Evolutionary conservation across 129 eudicot genomes (phyloP).

Genomic region (Logfia minima): DNA sequence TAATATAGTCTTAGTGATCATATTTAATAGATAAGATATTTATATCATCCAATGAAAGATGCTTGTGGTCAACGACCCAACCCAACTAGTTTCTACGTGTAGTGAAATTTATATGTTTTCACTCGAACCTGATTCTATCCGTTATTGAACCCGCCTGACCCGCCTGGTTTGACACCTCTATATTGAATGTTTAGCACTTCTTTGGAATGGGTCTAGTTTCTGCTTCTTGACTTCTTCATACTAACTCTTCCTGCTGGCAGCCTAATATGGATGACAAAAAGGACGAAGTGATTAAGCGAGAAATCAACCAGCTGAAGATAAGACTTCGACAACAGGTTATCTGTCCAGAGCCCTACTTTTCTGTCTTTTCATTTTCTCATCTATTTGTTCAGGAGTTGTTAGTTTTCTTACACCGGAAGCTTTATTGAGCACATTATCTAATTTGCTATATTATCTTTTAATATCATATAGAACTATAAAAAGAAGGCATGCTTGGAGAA

Average conservation of each 20-base stretch:
- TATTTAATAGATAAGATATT: background rate
- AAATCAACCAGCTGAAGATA: constrained; percentile 59
- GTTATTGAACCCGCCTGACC: background rate
- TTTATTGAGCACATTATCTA: constrained; percentile 14
- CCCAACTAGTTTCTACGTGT: background rate
- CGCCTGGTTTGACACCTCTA: background rate
- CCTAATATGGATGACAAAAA: constrained; percentile 82
- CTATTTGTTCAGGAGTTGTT: background rate
- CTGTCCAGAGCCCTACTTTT: background rate
- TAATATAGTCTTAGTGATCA: background rate
- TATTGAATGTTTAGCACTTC: background rate
- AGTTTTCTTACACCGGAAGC: background rate
- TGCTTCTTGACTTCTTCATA: background rate
- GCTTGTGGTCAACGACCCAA: background rate
- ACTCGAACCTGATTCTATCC: background rate
- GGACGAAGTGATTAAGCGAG: constrained; percentile 63
- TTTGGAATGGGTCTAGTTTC: background rate
- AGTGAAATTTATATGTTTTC: background rate
- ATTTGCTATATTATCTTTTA: background rate
- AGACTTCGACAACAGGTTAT: constrained; percentile 64
- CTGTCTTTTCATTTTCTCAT: background rate
- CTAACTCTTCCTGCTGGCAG: constrained; percentile 41
- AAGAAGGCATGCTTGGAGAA: constrained; percentile 64
- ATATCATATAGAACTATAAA: constrained; percentile 44
- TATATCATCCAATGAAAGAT: background rate